Evolutionary conservation across 805 yeast species (phyloP), one percentile per base, ranked within the genome.

Genomic region (Cyberlindnera nakhonratchasimensis): DNA sequence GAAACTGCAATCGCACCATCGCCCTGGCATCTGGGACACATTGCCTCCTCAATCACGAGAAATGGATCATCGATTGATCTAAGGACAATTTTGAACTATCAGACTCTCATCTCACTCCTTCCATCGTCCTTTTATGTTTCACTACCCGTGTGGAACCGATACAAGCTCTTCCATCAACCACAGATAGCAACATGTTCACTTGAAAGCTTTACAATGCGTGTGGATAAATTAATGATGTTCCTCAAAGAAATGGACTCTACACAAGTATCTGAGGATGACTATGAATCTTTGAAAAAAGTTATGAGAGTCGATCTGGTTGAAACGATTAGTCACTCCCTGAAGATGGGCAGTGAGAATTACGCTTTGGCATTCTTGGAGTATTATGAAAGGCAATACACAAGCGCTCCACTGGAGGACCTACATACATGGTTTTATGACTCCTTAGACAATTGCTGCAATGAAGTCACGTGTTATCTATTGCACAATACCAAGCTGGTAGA

Each of bases 251-350:
- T 45, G 12, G 40, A 41, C 28, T 3, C 14, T 4, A 11, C 10
- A 16, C 31, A 32, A 13, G 6, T 19, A 10, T 3, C 39, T 10
- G 25, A 32, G 11, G 42, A 38, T 2, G 46, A 42, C 9, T n/a
- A 18, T n/a, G 29, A 29, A 2, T 22, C 39, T 1, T 18, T 46
- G 36, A 19, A 29, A 9, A 43, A 37, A 32, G 13, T 37, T 5
- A 24, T 46, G 24, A 37, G 46, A 19, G 37, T 45, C 2, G 47
- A 44, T 25, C 18, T 48, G 5, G 42, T 46, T 2, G 45, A 39
- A 11, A 32, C 43, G 17, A 34, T 48, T 5, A 23, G 19, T 2
- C 22, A 29, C 11, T 26, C 43, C 7, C 22, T 48, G 5, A 17
- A 21, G 17, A 8, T 34, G 20, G 28, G 31, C 1, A 45, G 41